Evolutionary conservation across 2,329 filamentous ascomycete species (phyloP).

Genomic region (Graphium sp.): DNA sequence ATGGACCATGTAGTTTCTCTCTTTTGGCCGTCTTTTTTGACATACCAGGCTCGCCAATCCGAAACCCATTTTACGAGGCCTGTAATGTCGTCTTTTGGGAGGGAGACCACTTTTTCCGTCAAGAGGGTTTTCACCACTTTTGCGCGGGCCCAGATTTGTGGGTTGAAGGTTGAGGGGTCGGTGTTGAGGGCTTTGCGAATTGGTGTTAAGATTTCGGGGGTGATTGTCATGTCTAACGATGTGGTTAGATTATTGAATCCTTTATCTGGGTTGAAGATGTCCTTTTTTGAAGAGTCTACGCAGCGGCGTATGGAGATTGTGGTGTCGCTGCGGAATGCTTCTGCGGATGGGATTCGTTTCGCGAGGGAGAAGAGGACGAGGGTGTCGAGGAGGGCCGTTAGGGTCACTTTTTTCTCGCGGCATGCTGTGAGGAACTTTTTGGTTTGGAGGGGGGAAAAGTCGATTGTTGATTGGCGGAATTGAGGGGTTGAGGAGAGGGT

Average conservation of each 20-base stretch:
- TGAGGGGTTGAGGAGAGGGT: constrained; percentile 10
- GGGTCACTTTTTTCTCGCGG: constrained; percentile 20
- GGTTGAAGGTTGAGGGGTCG: constrained; percentile 12
- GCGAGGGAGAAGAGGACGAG: constrained; percentile 23
- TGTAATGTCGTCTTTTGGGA: constrained; percentile 24
- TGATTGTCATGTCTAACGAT: no score
- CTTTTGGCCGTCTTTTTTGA: constrained; percentile 20
- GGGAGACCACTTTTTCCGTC: constrained; percentile 12
- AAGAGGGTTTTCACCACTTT: constrained; percentile 16
- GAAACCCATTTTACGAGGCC: constrained; percentile 22
- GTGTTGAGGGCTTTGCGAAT: no score
- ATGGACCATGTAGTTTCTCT: constrained; percentile 29
- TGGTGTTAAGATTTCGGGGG: no score
- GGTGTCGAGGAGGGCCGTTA: constrained; percentile 31
- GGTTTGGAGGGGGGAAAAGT: no score
- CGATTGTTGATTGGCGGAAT: constrained; percentile 18
- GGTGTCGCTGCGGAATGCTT: constrained; percentile 19
- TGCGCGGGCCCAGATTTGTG: constrained; percentile 24
- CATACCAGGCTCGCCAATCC: constrained; percentile 24
- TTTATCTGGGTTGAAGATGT: constrained; percentile 10
- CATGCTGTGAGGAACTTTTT: constrained; percentile 19
- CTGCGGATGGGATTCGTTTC: constrained; percentile 14
- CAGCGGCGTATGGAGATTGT: constrained; percentile 27
- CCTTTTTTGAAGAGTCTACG: constrained; percentile 7
- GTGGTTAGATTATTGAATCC: no score